Percentiles rank a stretch among this genome's conserved stretches.
These are phyloP conservation scores for Silene uniflora DNA, from an alignment of 148 eudicot genomes.

Conservation along the genomic window DNA sequence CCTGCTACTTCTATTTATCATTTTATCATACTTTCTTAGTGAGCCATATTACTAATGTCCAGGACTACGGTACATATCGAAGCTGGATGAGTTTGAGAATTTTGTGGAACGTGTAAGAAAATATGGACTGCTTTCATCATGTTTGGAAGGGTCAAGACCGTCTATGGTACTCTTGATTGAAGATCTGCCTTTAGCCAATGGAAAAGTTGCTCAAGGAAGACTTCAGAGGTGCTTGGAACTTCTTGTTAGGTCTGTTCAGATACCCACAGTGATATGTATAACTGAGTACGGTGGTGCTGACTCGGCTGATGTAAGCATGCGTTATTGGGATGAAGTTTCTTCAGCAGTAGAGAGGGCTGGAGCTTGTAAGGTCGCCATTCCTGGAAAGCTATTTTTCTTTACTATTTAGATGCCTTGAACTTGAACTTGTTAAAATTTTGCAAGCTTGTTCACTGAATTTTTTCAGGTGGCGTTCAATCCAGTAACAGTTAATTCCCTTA, in stretches of 20 bases:
- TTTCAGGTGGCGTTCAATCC: slow-evolving; percentile 90
- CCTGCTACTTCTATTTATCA: neutral
- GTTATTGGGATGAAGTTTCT: slow-evolving; percentile 70
- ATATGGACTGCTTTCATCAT: slow-evolving; percentile 60
- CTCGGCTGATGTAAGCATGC: slow-evolving; percentile 47
- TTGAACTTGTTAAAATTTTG: slow-evolving; percentile 10
- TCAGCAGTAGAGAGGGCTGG: slow-evolving; percentile 67
- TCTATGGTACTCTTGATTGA: slow-evolving; percentile 67
- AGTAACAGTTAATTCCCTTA: slow-evolving; percentile 72
- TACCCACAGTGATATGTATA: slow-evolving; percentile 79
- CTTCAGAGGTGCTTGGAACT: slow-evolving; percentile 66
- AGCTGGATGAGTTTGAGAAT: slow-evolving; percentile 91
- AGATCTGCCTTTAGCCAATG: slow-evolving; percentile 86
- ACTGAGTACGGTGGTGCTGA: slow-evolving; percentile 65
- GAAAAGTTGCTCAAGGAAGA: slow-evolving; percentile 56
- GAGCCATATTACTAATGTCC: slow-evolving; percentile 6
- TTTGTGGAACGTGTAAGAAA: slow-evolving; percentile 79
- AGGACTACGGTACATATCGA: slow-evolving; percentile 76
- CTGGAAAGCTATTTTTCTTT: slow-evolving; percentile 13
- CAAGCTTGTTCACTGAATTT: slow-evolving; percentile 15
- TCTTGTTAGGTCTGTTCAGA: slow-evolving; percentile 67
- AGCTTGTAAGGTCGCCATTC: slow-evolving; percentile 78
- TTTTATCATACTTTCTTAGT: neutral
- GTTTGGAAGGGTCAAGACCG: slow-evolving; percentile 29
- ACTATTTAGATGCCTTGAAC: neutral